Evolutionary conservation across 2,329 filamentous ascomycete genomes (phyloP), one percentile per base, ranked within the genome.

Genomic region (Exophiala bonariae): DNA sequence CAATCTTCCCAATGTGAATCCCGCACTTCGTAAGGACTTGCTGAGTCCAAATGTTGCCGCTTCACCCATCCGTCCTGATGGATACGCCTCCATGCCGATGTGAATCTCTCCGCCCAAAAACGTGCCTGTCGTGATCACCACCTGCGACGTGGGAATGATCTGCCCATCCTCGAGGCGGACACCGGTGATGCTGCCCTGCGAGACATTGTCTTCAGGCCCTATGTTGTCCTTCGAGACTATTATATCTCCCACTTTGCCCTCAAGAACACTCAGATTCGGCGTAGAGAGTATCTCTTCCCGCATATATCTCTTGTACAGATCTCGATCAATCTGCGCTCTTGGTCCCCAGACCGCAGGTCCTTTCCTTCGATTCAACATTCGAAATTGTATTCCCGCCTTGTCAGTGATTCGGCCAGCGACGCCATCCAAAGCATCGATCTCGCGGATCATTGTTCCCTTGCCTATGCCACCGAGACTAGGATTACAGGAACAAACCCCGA

Each of bases 391-490:
- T 4, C 89, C 93, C 3, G 93, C 87, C 66, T 93, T 92, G 71
- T 99, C 93, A 49, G 96, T 89, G 17, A 96, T 85, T 28, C 89
- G 81, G 0, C 89, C 91, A 0, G 90, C 86, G 16, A 99, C 74
- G 0, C 93, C 93, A 63, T 97, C 93, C 50, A 99, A 76, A 0
- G 93, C 93, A 72, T 99, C 93, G 23, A 99, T 85, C 69, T 99
- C 93, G 33, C 92, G 85, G 41, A 99, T 75, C 75, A 99, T 96
- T 8, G 89, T 97, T 13, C 93, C 93, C 66, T 99, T 99, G 35
- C 93, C 93, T 59, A 99, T 97, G n/a, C 93, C 93, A 31, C 93
- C 93, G 63, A 99, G 95, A 55, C 89, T 95, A 2, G 92, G 92
- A 66, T 97, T 97, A 72, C 92, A 97, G 28, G 91, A 96, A 72